Conservation (phyloP, 202 grass and related monocot genomes). For the Schoenoplectus tabernaemontani region DNA sequence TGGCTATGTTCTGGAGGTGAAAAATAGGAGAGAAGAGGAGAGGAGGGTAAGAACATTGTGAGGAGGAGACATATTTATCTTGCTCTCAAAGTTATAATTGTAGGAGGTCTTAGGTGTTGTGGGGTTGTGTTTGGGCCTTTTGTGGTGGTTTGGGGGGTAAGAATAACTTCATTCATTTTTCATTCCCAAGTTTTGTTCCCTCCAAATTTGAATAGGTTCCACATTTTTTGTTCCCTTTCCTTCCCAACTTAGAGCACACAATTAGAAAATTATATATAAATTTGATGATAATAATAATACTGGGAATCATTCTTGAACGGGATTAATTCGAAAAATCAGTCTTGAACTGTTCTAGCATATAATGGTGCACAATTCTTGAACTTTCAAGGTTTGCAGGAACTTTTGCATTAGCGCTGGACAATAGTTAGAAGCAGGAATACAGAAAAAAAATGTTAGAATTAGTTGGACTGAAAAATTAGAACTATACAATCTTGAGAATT, state of each 20-base stretch:
- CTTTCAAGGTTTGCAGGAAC: background rate
- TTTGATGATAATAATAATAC: background rate
- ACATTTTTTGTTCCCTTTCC: too few species aligned
- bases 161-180: background rate
- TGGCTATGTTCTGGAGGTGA: background rate
- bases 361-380: background rate
- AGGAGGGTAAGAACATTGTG: background rate
- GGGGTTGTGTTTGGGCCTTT: too few species aligned
- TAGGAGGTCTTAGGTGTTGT: background rate
- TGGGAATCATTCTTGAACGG: background rate
- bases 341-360: background rate
- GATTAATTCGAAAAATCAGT: too few species aligned
- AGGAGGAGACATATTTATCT: background rate
- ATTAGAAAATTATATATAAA: background rate
- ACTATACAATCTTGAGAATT: background rate
- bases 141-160: too few species aligned
- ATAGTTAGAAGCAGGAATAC: background rate
- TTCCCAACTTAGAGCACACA: background rate
- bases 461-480: background rate
- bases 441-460: background rate
- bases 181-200: too few species aligned
- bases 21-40: background rate
- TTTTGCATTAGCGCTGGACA: background rate
- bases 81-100: background rate
- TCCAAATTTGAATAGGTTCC: too few species aligned